phyloP scores from a whole-genome alignment of 139 green algal species.

The Raphidocelis subcapitata region DNA sequence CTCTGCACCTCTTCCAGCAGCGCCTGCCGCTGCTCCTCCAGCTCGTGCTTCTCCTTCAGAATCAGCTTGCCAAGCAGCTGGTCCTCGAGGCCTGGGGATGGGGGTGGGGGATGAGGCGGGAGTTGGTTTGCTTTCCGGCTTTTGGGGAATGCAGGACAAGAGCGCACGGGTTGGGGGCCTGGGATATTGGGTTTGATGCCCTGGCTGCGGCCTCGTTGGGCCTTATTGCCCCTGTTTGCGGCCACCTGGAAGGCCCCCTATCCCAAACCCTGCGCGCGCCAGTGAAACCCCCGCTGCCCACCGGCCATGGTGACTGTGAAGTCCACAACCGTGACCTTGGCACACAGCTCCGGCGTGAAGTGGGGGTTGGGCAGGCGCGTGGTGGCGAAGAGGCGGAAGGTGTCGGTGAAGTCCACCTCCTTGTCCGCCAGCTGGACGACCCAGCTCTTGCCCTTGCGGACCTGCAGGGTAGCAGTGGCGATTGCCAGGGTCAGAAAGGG shows the following conservation, averaged over 20 bases:
- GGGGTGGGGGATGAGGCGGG: too few species aligned
- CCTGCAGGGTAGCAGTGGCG: conserved; percentile 1
- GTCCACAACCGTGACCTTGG: conserved; percentile 91
- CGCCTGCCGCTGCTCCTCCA: conserved; percentile 90
- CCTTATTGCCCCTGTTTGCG: too few species aligned
- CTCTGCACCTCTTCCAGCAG: conserved; percentile 89
- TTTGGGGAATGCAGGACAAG: too few species aligned
- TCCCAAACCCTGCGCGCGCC: too few species aligned
- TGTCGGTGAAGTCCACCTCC: conserved; percentile 88
- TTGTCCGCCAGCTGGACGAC: conserved; percentile 83
- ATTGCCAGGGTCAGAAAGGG: neutral
- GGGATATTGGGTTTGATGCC: too few species aligned
- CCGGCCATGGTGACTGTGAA: conserved; percentile 92
- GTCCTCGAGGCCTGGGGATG: conserved; percentile 84
- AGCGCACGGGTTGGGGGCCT: too few species aligned
- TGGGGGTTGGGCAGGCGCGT: conserved; percentile 90
- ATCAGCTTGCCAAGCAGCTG: conserved; percentile 95
- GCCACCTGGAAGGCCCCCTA: too few species aligned
- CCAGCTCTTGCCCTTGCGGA: conserved; percentile 65
- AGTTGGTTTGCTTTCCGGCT: too few species aligned
- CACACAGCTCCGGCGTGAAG: conserved; percentile 91
- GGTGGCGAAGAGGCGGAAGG: conserved; percentile 90
- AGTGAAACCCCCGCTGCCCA: neutral
- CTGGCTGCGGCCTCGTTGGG: too few species aligned
- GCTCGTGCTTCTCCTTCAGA: conserved; percentile 92